These are phyloP conservation scores for Aspergillus clavatus DNA, from an alignment of 2,329 filamentous ascomycete genomes.

Conservation along the genomic window DNA sequence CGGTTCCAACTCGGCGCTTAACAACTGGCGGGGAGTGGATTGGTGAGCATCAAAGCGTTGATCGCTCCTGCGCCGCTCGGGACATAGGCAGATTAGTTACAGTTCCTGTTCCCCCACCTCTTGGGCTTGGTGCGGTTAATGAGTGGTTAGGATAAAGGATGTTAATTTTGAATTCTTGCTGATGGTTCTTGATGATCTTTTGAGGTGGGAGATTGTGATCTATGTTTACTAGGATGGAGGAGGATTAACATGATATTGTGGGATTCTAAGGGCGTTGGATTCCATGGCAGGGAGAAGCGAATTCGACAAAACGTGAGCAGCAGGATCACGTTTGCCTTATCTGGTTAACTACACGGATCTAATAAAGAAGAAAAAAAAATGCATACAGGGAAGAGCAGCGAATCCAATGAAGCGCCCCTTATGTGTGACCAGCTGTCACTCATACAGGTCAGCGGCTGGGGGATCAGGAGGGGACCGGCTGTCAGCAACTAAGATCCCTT, in stretches of 20 bases:
- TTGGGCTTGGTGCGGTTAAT: background rate
- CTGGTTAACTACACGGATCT: no score
- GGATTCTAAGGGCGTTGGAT: no score
- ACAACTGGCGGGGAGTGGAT: conserved; percentile 6
- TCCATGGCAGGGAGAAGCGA: no score
- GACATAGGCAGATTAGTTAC: background rate
- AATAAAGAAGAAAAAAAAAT: background rate
- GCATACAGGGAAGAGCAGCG: background rate
- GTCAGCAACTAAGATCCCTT: background rate
- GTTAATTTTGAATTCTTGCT: no score
- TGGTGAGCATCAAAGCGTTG: conserved; percentile 2
- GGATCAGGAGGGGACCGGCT: background rate
- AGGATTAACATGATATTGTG: no score
- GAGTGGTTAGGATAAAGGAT: no score
- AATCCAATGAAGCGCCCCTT: background rate
- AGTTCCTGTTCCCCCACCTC: conserved; percentile 1
- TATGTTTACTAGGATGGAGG: no score
- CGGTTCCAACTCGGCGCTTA: conserved; percentile 11
- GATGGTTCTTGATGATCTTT: no score
- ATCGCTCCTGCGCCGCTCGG: conserved; percentile 4
- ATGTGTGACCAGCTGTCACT: background rate
- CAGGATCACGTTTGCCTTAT: no score
- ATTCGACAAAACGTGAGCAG: no score
- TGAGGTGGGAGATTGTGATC: no score
- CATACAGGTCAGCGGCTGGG: background rate